Conservation (phyloP, 2,329 filamentous ascomycete genomes). For the Scopulariopsis brevicaulis region DNA sequence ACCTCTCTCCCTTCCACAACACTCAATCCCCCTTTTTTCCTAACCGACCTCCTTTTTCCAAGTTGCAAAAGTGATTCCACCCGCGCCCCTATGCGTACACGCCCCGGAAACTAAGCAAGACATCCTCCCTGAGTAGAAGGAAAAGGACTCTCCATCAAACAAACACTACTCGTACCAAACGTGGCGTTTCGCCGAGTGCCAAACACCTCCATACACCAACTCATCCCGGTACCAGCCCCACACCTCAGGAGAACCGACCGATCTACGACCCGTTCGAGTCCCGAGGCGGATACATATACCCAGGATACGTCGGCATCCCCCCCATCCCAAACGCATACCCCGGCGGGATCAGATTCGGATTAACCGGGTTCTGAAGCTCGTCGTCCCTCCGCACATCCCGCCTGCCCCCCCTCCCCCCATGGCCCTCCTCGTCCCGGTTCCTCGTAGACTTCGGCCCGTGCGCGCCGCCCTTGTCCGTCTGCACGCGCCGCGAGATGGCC, state of each 20-base stretch:
- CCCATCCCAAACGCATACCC: slow-evolving; percentile 2
- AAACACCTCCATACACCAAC: not conserved
- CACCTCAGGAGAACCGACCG: not conserved
- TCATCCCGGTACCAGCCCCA: too few relatives aligned
- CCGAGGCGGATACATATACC: slow-evolving; percentile 1
- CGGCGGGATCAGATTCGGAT: slow-evolving; percentile 4
- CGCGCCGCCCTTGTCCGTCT: slow-evolving; percentile 54
- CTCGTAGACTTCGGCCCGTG: slow-evolving; percentile 54
- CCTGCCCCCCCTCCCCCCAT: not conserved
- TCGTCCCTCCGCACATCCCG: slow-evolving; percentile 1
- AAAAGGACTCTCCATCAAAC: too few relatives aligned
- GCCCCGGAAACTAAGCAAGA: too few relatives aligned
- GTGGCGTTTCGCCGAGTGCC: not conserved
- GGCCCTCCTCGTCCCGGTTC: slow-evolving; percentile 7
- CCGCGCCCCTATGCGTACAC: too few relatives aligned
- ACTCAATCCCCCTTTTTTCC: not conserved
- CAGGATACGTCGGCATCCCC: slow-evolving; percentile 3
- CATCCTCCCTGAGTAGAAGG: too few relatives aligned
- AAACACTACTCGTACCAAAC: too few relatives aligned
- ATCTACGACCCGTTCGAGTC: not conserved
- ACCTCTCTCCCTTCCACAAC: not conserved
- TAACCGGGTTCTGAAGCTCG: slow-evolving; percentile 4
- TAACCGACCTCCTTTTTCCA: not conserved
- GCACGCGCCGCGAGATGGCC: slow-evolving; percentile 60
- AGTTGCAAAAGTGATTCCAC: not conserved